A percentile compares a stretch with the other conserved stretches of the same genome.
These are phyloP conservation scores for Apostasia ramifera DNA, from an alignment of 106 monocot species.

Conservation along the genomic window DNA sequence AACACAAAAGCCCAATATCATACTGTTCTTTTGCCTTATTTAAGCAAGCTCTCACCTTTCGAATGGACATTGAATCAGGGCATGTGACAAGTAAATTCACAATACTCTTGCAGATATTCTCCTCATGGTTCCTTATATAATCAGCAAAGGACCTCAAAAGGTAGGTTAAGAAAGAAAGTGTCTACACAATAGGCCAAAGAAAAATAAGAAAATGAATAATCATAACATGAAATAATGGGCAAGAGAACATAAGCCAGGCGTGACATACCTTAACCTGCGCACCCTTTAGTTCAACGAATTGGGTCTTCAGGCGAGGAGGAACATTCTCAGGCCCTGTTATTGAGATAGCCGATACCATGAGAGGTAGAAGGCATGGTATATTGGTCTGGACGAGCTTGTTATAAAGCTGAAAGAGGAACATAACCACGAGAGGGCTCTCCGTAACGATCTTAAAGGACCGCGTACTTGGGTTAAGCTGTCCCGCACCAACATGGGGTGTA, in stretches of 20 bases:
- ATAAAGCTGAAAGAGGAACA: conserved; percentile 98
- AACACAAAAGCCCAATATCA: background rate
- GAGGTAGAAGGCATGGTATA: conserved; percentile 73
- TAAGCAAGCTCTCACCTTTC: conserved; percentile 47
- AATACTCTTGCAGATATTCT: conserved; percentile 96
- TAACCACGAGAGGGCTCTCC: conserved; percentile 93
- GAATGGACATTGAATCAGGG: conserved; percentile 91
- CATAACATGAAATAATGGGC: background rate
- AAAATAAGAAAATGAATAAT: background rate
- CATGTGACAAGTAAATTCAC: conserved; percentile 97
- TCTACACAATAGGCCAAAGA: conserved; percentile 28
- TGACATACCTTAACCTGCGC: conserved; percentile 89
- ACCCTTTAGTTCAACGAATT: conserved; percentile 81
- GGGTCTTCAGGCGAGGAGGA: conserved; percentile 59
- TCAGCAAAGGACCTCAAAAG: conserved; percentile 82
- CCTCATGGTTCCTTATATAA: conserved; percentile 84
- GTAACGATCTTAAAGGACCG: conserved; percentile 97
- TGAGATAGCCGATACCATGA: conserved; percentile 91
- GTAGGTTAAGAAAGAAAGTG: conserved; percentile 92
- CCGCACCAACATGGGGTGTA: conserved; percentile 16
- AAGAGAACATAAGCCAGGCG: background rate
- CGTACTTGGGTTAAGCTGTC: conserved; percentile 86
- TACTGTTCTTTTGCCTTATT: background rate
- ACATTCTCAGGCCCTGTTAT: conserved; percentile 83
- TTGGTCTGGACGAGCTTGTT: conserved; percentile 96